Evolutionary conservation across 768 basidiomycete species (phyloP).

Genomic region (Trametopsis cervina): DNA sequence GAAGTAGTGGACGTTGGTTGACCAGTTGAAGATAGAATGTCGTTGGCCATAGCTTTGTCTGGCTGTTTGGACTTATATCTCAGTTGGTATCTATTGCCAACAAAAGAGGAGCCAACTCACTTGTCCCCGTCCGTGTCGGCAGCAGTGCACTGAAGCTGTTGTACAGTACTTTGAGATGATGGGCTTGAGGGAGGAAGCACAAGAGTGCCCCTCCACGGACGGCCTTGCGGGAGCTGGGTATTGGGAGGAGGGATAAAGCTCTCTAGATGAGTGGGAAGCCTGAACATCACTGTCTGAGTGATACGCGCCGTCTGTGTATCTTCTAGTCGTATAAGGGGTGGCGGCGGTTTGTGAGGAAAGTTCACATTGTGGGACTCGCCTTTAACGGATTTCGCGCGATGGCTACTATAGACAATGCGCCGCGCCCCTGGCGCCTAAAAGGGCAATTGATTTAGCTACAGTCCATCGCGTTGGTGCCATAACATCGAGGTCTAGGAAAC

Average conservation of each 20-base stretch:
- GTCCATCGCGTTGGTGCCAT: conserved; percentile 4
- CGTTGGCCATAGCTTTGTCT: conserved; percentile 51
- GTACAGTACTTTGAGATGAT: conserved; percentile 31
- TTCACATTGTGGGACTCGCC: conserved; percentile 10
- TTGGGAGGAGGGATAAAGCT: conserved; percentile 49
- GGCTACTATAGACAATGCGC: conserved; percentile 8
- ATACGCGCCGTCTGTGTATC: background rate
- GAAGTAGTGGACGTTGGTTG: conserved; percentile 34
- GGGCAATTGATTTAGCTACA: conserved; percentile 5
- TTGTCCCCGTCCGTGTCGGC: conserved; percentile 69
- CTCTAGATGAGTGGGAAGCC: conserved; percentile 55
- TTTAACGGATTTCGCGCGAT: conserved; percentile 13
- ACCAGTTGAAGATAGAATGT: conserved; percentile 35
- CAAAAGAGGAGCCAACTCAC: conserved; percentile 32
- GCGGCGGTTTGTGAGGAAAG: conserved; percentile 10
- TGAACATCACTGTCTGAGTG: conserved; percentile 29
- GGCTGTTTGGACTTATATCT: conserved; percentile 24
- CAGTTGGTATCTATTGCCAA: conserved; percentile 5
- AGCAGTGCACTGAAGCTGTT: conserved; percentile 52
- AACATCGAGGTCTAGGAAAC: background rate
- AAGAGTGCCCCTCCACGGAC: conserved; percentile 55
- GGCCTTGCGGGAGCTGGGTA: conserved; percentile 32
- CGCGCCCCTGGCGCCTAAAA: conserved; percentile 3
- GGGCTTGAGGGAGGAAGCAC: conserved; percentile 40
- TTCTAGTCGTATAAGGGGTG: conserved; percentile 1